Conservation (phyloP, 2,329 filamentous ascomycete genomes). For the Tolypocladium paradoxum region DNA sequence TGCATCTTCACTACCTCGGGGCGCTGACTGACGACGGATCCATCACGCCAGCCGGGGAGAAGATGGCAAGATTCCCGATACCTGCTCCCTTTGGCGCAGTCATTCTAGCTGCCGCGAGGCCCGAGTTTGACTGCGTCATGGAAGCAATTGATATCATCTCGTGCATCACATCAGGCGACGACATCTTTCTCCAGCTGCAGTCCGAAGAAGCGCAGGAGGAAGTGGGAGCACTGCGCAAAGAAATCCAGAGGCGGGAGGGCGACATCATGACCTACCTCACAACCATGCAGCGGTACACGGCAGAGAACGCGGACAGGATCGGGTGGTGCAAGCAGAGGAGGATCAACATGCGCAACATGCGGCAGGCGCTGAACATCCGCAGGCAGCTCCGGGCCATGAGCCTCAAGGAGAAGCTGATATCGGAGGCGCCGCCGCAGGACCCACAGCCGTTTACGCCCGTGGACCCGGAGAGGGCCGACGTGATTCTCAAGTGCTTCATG, state of each 20-base stretch:
- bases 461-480: constrained; percentile 41
- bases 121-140: constrained; percentile 60
- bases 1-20: constrained; percentile 69
- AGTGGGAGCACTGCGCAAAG: constrained; percentile 41
- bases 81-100: constrained; percentile 73
- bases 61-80: constrained; percentile 75
- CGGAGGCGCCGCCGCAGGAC: constrained; percentile 34
- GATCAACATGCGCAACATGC: constrained; percentile 50
- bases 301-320: constrained; percentile 42
- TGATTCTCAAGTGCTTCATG: constrained; percentile 50
- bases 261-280: constrained; percentile 56
- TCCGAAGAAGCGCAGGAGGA: constrained; percentile 46
- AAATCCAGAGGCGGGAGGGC: constrained; percentile 50
- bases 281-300: constrained; percentile 49
- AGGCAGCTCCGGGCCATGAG: constrained; percentile 49
- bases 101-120: constrained; percentile 64
- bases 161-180: constrained; percentile 51
- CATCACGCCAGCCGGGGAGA: constrained; percentile 63
- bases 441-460: constrained; percentile 45
- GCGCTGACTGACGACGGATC: constrained; percentile 61
- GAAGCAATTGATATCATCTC: constrained; percentile 79
- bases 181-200: constrained; percentile 50
- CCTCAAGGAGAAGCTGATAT: constrained; percentile 38
- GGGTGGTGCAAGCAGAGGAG: constrained; percentile 48
- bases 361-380: constrained; percentile 50